Percentiles rank a stretch among this genome's conserved stretches.
Conservation (phyloP, 2,329 filamentous ascomycete species). For the Alternaria triticimaculans region DNA sequence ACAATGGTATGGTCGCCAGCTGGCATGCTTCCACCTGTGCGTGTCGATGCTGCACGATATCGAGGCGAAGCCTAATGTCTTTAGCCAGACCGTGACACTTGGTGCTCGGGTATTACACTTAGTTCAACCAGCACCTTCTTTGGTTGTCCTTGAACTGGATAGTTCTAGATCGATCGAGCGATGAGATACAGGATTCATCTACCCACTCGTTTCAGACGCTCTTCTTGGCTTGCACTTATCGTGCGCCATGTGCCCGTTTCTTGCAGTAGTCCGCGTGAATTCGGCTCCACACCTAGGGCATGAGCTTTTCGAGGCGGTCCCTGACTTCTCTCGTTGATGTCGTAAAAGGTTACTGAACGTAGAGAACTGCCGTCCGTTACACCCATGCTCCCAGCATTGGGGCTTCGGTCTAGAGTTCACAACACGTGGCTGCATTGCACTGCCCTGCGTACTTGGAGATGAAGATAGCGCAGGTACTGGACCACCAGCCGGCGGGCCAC, state of each 20-base stretch:
- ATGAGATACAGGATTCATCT: not conserved
- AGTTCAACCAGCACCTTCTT: not conserved
- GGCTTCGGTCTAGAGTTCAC: slow-evolving; percentile 85
- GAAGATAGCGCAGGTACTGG: slow-evolving; percentile 35
- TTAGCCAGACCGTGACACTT: not conserved
- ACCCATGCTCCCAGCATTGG: slow-evolving; percentile 96
- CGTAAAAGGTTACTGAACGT: slow-evolving; percentile 94
- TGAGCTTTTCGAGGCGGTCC: slow-evolving; percentile 84
- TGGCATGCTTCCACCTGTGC: not conserved
- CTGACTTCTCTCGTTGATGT: slow-evolving; percentile 93
- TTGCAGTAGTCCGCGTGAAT: slow-evolving; percentile 86
- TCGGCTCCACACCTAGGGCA: slow-evolving; percentile 92
- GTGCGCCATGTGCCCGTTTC: slow-evolving; percentile 84
- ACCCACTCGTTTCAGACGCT: slow-evolving; percentile 49
- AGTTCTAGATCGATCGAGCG: not conserved
- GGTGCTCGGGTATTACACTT: not conserved
- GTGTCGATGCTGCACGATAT: not conserved
- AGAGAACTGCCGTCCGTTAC: slow-evolving; percentile 93
- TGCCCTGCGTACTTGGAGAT: slow-evolving; percentile 33
- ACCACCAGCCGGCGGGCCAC: slow-evolving; percentile 24
- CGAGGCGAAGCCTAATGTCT: not conserved
- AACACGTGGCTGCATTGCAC: slow-evolving; percentile 58
- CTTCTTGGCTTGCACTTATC: slow-evolving; percentile 88
- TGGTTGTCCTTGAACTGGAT: not conserved
- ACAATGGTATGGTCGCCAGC: not conserved